Evolutionary conservation across 108 stramenopile genomes (phyloP).

Genomic region (Nannochloropsis gaditana): DNA sequence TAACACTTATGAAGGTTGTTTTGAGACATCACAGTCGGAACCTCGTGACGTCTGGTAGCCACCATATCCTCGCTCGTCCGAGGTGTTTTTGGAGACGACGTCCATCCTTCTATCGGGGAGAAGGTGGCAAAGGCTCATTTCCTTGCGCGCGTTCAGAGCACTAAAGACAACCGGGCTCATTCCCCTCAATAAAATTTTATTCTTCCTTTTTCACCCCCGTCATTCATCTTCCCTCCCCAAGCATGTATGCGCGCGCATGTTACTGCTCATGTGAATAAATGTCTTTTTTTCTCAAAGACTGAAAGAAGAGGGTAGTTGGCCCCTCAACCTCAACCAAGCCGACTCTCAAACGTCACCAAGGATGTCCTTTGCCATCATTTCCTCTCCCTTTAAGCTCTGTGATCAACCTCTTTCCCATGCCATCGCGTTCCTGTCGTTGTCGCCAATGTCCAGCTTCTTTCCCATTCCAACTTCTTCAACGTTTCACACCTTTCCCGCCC

Average conservation of each 20-base stretch:
- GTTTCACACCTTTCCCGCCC: not conserved
- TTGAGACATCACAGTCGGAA: too few relatives aligned
- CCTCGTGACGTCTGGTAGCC: too few relatives aligned
- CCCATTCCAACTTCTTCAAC: not conserved
- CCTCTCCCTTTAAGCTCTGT: not conserved
- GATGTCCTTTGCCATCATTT: not conserved
- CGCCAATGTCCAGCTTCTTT: not conserved
- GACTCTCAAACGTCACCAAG: not conserved
- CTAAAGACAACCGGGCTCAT: too few relatives aligned
- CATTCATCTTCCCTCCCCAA: not conserved
- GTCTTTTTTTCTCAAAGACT: not conserved
- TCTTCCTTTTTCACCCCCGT: not conserved
- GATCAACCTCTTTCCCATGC: not conserved
- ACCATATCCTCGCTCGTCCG: too few relatives aligned
- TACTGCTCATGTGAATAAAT: not conserved
- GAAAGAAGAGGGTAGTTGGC: not conserved
- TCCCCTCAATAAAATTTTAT: not conserved
- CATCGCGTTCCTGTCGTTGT: not conserved
- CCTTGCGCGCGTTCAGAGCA: too few relatives aligned
- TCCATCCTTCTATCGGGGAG: too few relatives aligned
- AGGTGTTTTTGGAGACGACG: too few relatives aligned
- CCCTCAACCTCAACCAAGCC: too few relatives aligned
- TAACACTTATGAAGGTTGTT: too few relatives aligned
- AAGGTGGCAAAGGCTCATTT: too few relatives aligned
- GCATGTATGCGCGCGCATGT: not conserved